phyloP scores from a whole-genome alignment of 2,329 filamentous ascomycete species.

The Aureobasidium mangrovei region DNA sequence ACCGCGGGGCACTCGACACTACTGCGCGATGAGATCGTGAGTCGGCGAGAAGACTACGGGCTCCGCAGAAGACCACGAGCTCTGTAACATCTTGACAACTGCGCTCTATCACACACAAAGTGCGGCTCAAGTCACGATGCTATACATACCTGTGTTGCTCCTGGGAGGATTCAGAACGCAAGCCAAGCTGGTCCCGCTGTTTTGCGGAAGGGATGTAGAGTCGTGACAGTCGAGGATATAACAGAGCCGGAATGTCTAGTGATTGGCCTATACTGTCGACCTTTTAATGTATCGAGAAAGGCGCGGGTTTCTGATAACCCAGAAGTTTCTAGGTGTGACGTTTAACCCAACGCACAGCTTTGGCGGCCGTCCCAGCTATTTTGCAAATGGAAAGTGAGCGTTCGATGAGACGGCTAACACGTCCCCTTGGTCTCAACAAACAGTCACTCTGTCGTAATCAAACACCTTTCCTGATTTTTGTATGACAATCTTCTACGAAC shows the following conservation, averaged over 20 bases:
- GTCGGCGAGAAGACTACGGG: too few species aligned
- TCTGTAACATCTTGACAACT: too few species aligned
- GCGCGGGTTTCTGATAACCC: conserved; percentile 2
- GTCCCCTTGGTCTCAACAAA: background rate
- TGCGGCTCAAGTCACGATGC: background rate
- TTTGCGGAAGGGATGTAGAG: background rate
- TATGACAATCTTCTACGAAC: background rate
- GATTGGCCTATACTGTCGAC: background rate
- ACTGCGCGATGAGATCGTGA: background rate
- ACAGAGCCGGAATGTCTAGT: background rate
- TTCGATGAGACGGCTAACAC: too few species aligned
- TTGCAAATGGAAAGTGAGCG: too few species aligned
- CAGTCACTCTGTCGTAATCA: conserved; percentile 10
- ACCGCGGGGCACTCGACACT: background rate
- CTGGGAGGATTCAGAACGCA: background rate
- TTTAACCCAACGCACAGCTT: background rate
- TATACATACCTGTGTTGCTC: conserved; percentile 3
- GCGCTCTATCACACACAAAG: too few species aligned
- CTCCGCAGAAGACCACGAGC: too few species aligned
- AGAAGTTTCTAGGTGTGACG: conserved; percentile 5
- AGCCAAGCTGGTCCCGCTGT: background rate
- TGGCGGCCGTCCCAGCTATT: too few species aligned
- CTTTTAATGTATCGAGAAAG: background rate
- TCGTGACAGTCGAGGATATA: background rate
- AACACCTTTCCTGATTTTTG: background rate